These are phyloP conservation scores for Fusarium vanettenii DNA, from an alignment of 2,329 filamentous ascomycete species.

Conservation along the genomic window DNA sequence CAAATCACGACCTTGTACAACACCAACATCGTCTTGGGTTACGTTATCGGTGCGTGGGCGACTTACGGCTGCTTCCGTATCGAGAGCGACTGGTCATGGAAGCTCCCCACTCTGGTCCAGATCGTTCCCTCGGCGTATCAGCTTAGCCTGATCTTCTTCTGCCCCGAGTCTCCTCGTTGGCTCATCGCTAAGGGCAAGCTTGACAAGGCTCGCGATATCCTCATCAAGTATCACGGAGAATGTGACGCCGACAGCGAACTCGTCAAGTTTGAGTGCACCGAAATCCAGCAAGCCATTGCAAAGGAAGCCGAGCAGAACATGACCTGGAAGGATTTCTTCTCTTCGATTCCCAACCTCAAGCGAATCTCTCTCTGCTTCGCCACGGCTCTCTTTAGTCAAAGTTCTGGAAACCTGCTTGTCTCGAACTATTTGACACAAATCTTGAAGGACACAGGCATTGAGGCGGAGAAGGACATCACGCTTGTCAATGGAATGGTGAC, in stretches of 20 bases:
- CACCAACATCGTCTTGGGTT: constrained; percentile 34
- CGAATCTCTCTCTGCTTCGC: constrained; percentile 54
- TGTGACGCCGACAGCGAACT: constrained; percentile 56
- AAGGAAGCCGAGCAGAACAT: constrained; percentile 57
- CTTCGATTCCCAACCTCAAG: constrained; percentile 52
- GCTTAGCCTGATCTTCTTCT: constrained; percentile 59
- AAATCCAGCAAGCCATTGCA: constrained; percentile 61
- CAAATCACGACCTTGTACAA: constrained; percentile 39
- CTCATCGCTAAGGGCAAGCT: constrained; percentile 62
- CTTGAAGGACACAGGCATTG: constrained; percentile 53
- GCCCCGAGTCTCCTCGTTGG: constrained; percentile 72
- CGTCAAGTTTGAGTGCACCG: constrained; percentile 60
- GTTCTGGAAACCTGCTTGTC: constrained; percentile 54
- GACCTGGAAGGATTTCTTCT: constrained; percentile 57
- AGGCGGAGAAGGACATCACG: constrained; percentile 52
- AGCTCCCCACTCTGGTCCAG: constrained; percentile 62
- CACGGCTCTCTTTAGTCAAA: constrained; percentile 55
- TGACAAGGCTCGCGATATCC: constrained; percentile 61
- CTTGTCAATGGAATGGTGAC: constrained; percentile 56
- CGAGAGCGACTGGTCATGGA: constrained; percentile 33
- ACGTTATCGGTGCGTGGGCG: constrained; percentile 37
- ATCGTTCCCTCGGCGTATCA: constrained; percentile 56
- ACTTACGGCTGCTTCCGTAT: constrained; percentile 41
- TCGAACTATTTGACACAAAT: constrained; percentile 56
- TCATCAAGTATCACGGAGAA: constrained; percentile 65